Conservation (phyloP, 352 stramenopile genomes). For the Phytophthora megakarya region DNA sequence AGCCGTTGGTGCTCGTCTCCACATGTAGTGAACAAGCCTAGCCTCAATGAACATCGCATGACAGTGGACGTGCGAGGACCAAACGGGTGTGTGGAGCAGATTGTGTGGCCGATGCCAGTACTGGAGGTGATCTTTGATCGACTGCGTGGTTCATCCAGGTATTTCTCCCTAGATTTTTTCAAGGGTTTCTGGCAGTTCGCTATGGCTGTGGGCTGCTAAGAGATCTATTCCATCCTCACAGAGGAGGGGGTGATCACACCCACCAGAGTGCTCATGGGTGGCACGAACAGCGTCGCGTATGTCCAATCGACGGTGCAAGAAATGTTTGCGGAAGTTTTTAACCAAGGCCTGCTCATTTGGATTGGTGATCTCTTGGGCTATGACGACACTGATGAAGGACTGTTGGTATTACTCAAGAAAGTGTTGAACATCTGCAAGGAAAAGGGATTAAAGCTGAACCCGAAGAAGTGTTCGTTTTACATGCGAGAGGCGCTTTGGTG, state of each 20-base stretch:
- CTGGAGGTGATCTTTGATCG: conserved; percentile 10
- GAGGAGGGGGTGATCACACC: conserved; percentile 21
- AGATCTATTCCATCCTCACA: conserved; percentile 23
- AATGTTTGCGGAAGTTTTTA: conserved; percentile 27
- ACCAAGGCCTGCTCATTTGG: conserved; percentile 20
- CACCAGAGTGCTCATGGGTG: conserved; percentile 15
- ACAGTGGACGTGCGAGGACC: conserved; percentile 14
- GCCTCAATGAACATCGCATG: neutral
- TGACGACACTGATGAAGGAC: neutral
- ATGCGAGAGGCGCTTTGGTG: conserved; percentile 11
- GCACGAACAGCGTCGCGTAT: conserved; percentile 21
- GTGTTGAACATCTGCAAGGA: conserved; percentile 10
- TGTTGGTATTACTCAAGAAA: neutral
- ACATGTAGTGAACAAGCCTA: conserved; percentile 10
- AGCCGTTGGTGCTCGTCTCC: conserved; percentile 7
- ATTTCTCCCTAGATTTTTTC: conserved; percentile 23
- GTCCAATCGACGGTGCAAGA: conserved; percentile 16
- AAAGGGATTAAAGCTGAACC: conserved; percentile 12
- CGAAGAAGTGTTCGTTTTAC: conserved; percentile 13
- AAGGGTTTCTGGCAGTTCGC: conserved; percentile 26
- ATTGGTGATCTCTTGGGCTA: conserved; percentile 17
- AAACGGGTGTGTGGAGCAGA: conserved; percentile 6
- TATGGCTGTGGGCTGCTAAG: conserved; percentile 1
- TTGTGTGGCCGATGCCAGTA: conserved; percentile 20
- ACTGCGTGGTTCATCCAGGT: conserved; percentile 10